Conservation (phyloP, 495 filamentous ascomycete genomes). For the Letharia lupina region DNA sequence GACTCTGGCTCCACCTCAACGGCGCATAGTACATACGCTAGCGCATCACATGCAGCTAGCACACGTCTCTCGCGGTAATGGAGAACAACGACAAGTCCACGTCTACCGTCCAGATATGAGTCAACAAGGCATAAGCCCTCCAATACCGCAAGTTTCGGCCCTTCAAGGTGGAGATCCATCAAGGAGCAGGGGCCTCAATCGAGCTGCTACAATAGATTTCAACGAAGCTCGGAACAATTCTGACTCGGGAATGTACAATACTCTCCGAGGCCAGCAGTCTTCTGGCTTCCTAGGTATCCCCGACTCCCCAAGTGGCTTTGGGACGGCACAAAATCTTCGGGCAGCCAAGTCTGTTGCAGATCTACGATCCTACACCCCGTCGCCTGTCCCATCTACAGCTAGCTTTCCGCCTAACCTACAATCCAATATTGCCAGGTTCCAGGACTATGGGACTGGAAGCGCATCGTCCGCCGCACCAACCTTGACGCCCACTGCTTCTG, state of each 20-base stretch:
- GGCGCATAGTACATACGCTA: slow-evolving; percentile 83
- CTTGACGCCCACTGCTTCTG: slow-evolving; percentile 66
- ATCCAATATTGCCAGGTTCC: slow-evolving; percentile 56
- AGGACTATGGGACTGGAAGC: slow-evolving; percentile 50
- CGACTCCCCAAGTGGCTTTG: slow-evolving; percentile 66
- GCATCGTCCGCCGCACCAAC: slow-evolving; percentile 63
- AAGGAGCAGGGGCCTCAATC: slow-evolving; percentile 67
- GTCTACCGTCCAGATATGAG: slow-evolving; percentile 64
- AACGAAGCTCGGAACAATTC: slow-evolving; percentile 67
- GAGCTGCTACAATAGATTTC: slow-evolving; percentile 97
- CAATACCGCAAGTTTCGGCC: slow-evolving; percentile 48
- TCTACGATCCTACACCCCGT: slow-evolving; percentile 87
- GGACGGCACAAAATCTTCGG: slow-evolving; percentile 67
- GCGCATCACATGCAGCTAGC: slow-evolving; percentile 91
- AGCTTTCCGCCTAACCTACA: slow-evolving; percentile 71
- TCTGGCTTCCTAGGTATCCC: slow-evolving; percentile 71
- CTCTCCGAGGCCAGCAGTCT: slow-evolving; percentile 65
- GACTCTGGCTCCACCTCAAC: slow-evolving; percentile 69
- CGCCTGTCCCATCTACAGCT: slow-evolving; percentile 78
- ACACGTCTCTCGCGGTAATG: slow-evolving; percentile 79
- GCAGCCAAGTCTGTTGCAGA: slow-evolving; percentile 96
- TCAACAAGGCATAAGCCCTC: slow-evolving; percentile 55
- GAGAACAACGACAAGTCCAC: slow-evolving; percentile 78
- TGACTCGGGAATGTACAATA: slow-evolving; percentile 56
- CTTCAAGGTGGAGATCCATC: slow-evolving; percentile 63